Percentiles rank a stretch among this genome's conserved stretches.
Conservation (phyloP, 345 rosid species). For the Clarkia xantiana region DNA sequence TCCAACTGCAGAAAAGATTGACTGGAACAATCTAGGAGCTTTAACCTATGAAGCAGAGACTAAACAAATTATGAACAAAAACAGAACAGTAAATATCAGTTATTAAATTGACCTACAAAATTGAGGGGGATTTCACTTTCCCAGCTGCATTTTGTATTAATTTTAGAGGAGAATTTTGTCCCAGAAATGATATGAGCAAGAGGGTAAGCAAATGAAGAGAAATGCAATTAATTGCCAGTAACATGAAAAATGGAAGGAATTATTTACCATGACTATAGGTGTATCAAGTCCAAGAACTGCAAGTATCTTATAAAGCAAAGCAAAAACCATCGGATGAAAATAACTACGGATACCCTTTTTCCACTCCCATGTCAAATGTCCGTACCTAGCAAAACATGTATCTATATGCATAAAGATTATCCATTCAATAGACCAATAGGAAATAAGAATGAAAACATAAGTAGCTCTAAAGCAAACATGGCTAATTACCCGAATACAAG, state of each 20-base stretch:
- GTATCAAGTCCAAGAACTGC: conserved; percentile 52
- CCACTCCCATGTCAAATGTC: conserved; percentile 97
- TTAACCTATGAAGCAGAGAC: conserved; percentile 30
- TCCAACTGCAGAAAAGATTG: conserved; percentile 74
- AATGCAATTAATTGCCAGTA: neutral
- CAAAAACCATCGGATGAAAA: conserved; percentile 79
- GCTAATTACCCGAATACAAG: conserved; percentile 55
- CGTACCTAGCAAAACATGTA: conserved; percentile 33
- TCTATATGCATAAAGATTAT: neutral
- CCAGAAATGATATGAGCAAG: too few relatives aligned
- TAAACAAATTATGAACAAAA: neutral
- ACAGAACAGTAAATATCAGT: neutral
- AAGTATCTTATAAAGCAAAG: conserved; percentile 50
- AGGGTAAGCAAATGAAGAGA: neutral
- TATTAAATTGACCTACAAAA: neutral
- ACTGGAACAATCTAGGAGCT: conserved; percentile 66
- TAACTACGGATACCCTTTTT: conserved; percentile 76
- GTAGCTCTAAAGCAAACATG: neutral
- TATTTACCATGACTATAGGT: conserved; percentile 58
- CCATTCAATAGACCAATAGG: neutral
- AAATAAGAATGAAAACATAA: neutral
- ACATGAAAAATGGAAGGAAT: neutral
- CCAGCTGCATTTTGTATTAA: too few relatives aligned
- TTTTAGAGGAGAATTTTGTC: too few relatives aligned
- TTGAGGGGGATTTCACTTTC: too few relatives aligned